Conservation (phyloP, 2,329 filamentous ascomycete species). For the Trichoderma brevicompactum region DNA sequence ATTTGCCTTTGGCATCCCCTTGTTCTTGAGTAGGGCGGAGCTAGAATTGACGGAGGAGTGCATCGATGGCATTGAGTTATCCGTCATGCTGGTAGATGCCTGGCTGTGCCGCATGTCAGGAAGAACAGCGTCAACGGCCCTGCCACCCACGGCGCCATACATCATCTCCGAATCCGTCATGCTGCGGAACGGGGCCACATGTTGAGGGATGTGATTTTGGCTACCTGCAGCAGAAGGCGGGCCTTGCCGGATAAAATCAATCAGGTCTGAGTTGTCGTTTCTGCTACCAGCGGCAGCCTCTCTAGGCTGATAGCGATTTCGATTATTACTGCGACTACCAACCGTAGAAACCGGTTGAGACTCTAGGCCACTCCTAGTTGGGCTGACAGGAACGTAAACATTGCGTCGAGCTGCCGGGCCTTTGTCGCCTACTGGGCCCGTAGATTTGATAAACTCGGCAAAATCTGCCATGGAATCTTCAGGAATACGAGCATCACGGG, state of each 20-base stretch:
- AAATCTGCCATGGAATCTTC: constrained; percentile 79
- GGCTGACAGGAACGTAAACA: constrained; percentile 38
- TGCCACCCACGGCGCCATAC: constrained; percentile 56
- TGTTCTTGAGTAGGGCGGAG: constrained; percentile 65
- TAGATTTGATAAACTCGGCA: constrained; percentile 86
- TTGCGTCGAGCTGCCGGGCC: constrained; percentile 44
- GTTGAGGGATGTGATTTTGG: constrained; percentile 76
- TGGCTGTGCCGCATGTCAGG: constrained; percentile 61
- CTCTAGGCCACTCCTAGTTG: constrained; percentile 46
- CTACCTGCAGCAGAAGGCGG: constrained; percentile 65
- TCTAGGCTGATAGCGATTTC: constrained; percentile 66
- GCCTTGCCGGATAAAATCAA: constrained; percentile 92
- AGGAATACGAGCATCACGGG: constrained; percentile 74
- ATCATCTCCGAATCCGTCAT: constrained; percentile 88
- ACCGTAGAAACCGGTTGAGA: constrained; percentile 46
- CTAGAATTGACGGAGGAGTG: constrained; percentile 76
- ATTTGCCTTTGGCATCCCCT: constrained; percentile 38
- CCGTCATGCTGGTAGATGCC: constrained; percentile 60
- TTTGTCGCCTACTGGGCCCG: constrained; percentile 66
- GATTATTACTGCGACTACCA: constrained; percentile 49
- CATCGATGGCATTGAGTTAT: constrained; percentile 58
- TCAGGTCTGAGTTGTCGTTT: constrained; percentile 80
- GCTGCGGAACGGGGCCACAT: constrained; percentile 81
- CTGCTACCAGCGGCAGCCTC: constrained; percentile 66
- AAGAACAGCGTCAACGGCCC: constrained; percentile 61